Base-by-base conservation (phyloP, 176 grass and related monocot species). In the Alopecurus myosuroides region DNA sequence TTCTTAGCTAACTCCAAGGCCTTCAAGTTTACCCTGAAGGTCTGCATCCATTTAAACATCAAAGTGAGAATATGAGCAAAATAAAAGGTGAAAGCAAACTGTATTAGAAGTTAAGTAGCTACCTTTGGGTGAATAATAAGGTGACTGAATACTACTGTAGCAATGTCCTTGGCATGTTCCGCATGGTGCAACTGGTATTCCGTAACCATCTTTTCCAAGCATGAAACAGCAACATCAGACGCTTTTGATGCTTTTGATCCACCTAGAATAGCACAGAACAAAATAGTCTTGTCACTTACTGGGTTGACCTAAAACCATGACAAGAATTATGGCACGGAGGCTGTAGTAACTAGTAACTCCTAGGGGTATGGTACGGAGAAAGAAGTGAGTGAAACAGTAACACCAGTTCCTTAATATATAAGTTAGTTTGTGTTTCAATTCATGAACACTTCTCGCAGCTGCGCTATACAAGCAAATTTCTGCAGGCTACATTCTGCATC, bases 61-160 rank as follows among this genome's bases (percentile, higher is more conserved):
- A 62, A 82, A 80, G 23, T 67, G 53, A 89, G 55, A 61, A 62
- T 34, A 45, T 68, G 70, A 92, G 46, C 53, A 61, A 68, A 76
- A 67, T 30, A 75, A 61, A 77, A 63, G 58, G 17, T 3, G 8
- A 28, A 69, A 79, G 46, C 33, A 80, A 58, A 30, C 25, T 77
- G 28, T 33, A 44, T 42, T 77, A 69, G 20, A 72, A 78, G 67
- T 48, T 29, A 77, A 57, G 19, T 48, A 78, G 25, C 18, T 63
- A 88, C 96, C 96, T 94, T 95, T 55, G 87, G 86, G 79, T 85
- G 85, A 95, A 95, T 81, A 94, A 95, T 77, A 87, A 98, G 89
- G 26, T 94, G 89, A 87, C 71, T 81, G 88, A 94, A 95, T 80
- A 98, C 77, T 84, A 88, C 44, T 49, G 11, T 35, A 66, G 93